Conservation (phyloP, 257 asterid species). For the Petunia secreta region DNA sequence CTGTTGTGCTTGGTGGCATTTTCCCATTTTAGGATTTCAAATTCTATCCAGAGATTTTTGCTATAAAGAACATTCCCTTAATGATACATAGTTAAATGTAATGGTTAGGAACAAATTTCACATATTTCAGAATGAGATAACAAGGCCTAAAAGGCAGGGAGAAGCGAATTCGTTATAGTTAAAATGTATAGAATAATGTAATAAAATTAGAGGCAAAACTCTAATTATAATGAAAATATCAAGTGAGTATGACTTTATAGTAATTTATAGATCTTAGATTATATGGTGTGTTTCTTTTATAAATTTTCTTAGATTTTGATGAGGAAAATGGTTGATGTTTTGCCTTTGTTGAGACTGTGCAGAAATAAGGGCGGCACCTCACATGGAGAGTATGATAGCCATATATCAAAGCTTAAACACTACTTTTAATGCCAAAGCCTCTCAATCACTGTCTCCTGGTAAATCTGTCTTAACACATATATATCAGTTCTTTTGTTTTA, state of each 20-base stretch:
- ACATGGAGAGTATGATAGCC: constrained; percentile 62
- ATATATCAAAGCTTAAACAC: constrained; percentile 65
- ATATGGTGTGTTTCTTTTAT: neutral
- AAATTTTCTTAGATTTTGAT: neutral
- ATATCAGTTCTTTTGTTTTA: neutral
- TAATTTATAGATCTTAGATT: no score
- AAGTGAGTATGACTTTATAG: no score
- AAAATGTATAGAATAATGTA: no score
- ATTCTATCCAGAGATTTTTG: neutral
- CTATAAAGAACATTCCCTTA: neutral
- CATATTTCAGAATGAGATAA: no score
- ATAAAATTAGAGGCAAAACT: no score
- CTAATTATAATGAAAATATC: no score
- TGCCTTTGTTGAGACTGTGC: constrained; percentile 25
- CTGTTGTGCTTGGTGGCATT: neutral
- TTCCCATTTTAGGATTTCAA: neutral
- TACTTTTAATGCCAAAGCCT: constrained; percentile 49
- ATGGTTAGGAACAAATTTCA: no score
- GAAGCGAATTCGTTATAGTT: no score
- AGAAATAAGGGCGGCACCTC: constrained; percentile 74
- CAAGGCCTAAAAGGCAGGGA: no score
- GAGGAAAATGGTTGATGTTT: neutral
- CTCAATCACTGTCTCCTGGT: constrained; percentile 59
- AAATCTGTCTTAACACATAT: neutral
- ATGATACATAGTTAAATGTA: neutral